A percentile compares a stretch with the other conserved stretches of the same genome.
These are phyloP conservation scores for Lactifluus echinatus DNA, from an alignment of 768 basidiomycete genomes.

Conservation along the genomic window DNA sequence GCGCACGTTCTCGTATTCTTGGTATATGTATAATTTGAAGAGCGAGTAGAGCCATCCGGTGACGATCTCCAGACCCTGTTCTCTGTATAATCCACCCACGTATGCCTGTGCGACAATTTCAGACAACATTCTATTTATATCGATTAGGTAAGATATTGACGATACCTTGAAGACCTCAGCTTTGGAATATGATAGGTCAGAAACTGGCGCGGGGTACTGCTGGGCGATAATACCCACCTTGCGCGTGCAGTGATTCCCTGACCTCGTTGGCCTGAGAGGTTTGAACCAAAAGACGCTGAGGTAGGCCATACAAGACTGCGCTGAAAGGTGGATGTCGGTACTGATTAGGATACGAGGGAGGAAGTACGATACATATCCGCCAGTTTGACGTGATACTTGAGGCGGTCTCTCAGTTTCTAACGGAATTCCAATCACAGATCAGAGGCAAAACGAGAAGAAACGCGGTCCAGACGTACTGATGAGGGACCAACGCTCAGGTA, in stretches of 20 bases:
- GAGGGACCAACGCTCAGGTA: constrained; percentile 10
- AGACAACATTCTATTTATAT: not conserved
- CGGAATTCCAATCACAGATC: not conserved
- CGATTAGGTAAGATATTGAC: not conserved
- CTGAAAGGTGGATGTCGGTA: constrained; percentile 1
- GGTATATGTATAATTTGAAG: not conserved
- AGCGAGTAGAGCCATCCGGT: constrained; percentile 3
- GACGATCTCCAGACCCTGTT: constrained; percentile 10
- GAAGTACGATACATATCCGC: not conserved
- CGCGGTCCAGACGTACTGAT: not conserved
- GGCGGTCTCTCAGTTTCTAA: constrained; percentile 15
- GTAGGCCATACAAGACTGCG: constrained; percentile 7
- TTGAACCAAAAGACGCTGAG: constrained; percentile 3
- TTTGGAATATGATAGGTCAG: not conserved
- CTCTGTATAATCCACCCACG: constrained; percentile 10
- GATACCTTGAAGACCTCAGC: constrained; percentile 16
- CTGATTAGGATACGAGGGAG: not conserved
- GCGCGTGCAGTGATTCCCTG: constrained; percentile 4
- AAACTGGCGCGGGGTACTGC: not conserved
- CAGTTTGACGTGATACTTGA: constrained; percentile 5
- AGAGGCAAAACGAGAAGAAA: not conserved
- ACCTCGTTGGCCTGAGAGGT: constrained; percentile 7
- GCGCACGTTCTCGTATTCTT: constrained; percentile 6
- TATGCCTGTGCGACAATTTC: constrained; percentile 8
- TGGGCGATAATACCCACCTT: not conserved